These are phyloP conservation scores for Phytophthora lateralis DNA, from an alignment of 352 stramenopile species.

Conservation along the genomic window DNA sequence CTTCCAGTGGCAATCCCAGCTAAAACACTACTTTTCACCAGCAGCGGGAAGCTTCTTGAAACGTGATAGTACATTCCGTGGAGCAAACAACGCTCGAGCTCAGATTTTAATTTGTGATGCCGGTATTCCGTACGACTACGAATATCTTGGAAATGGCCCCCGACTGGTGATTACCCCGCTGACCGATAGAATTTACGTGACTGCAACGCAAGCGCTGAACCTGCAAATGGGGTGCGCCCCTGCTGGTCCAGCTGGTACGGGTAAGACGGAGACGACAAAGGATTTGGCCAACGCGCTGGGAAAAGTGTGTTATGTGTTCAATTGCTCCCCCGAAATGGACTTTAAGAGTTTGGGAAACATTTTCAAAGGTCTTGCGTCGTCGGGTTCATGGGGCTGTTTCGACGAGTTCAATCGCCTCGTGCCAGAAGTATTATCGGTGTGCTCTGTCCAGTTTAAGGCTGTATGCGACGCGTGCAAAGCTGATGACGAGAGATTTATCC, in stretches of 20 bases:
- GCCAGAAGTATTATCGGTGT: slow-evolving; percentile 94
- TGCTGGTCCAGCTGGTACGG: slow-evolving; percentile 86
- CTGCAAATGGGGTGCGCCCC: slow-evolving; percentile 89
- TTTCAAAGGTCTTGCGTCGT: slow-evolving; percentile 95
- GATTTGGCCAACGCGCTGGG: slow-evolving; percentile 94
- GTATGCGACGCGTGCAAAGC: slow-evolving; percentile 96
- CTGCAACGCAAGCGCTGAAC: slow-evolving; percentile 94
- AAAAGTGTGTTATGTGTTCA: slow-evolving; percentile 97
- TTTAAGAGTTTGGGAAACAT: slow-evolving; percentile 97
- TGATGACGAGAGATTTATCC: slow-evolving; percentile 92
- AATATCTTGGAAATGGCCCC: slow-evolving; percentile 95
- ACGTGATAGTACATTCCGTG: slow-evolving; percentile 89
- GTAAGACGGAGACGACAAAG: slow-evolving; percentile 96
- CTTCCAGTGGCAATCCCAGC: slow-evolving; percentile 96
- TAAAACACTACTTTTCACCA: slow-evolving; percentile 95
- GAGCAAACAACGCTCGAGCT: slow-evolving; percentile 73
- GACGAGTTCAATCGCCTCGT: slow-evolving; percentile 97
- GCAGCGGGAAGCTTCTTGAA: slow-evolving; percentile 89
- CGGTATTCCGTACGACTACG: slow-evolving; percentile 96
- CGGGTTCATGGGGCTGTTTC: slow-evolving; percentile 96
- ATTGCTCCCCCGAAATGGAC: slow-evolving; percentile 97
- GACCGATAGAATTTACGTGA: slow-evolving; percentile 97
- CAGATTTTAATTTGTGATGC: slow-evolving; percentile 93
- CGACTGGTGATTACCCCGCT: slow-evolving; percentile 95
- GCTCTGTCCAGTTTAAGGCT: slow-evolving; percentile 95